phyloP scores from a whole-genome alignment of 257 asterid genomes.

The Ilex aquifolium region DNA sequence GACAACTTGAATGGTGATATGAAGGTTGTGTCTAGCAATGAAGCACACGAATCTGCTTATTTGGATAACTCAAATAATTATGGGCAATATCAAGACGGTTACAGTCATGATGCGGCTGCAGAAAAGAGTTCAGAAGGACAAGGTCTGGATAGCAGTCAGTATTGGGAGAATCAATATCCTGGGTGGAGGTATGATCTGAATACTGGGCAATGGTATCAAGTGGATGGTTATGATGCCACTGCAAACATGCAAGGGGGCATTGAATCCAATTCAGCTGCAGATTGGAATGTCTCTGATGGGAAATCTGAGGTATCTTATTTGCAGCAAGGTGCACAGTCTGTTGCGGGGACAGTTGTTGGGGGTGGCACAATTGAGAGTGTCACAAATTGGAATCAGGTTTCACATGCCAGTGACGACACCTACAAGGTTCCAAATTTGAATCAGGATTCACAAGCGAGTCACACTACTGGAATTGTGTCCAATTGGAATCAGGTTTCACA shows the following conservation, averaged over 20 bases:
- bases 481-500: constrained; percentile 55
- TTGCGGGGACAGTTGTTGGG: constrained; percentile 46
- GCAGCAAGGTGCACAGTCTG: constrained; percentile 61
- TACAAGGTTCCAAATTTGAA: constrained; percentile 20
- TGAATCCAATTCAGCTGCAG: constrained; percentile 26
- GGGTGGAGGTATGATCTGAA: constrained; percentile 75
- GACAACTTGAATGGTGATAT: constrained; percentile 22
- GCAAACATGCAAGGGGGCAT: constrained; percentile 27
- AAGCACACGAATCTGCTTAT: constrained; percentile 26
- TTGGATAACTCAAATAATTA: constrained; percentile 22
- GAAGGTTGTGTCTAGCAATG: constrained; percentile 23
- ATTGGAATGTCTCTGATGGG: constrained; percentile 38
- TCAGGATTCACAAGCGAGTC: constrained; percentile 20
- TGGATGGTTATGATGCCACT: constrained; percentile 39
- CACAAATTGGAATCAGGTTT: constrained; percentile 52
- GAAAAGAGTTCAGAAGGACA: constrained; percentile 40
- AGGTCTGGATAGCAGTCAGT: constrained; percentile 49
- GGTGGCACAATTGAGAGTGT: constrained; percentile 39
- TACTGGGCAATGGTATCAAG: constrained; percentile 88
- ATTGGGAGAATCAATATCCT: constrained; percentile 83
- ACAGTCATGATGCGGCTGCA: constrained; percentile 26
- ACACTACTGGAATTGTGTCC: constrained; percentile 23
- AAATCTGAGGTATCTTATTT: constrained; percentile 57
- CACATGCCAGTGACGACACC: constrained; percentile 25
- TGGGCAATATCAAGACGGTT: constrained; percentile 32